A percentile compares a stretch with the other conserved stretches of the same genome.
Evolutionary conservation across 2,329 filamentous ascomycete genomes (phyloP).

Genomic region (Davidsoniella virescens): DNA sequence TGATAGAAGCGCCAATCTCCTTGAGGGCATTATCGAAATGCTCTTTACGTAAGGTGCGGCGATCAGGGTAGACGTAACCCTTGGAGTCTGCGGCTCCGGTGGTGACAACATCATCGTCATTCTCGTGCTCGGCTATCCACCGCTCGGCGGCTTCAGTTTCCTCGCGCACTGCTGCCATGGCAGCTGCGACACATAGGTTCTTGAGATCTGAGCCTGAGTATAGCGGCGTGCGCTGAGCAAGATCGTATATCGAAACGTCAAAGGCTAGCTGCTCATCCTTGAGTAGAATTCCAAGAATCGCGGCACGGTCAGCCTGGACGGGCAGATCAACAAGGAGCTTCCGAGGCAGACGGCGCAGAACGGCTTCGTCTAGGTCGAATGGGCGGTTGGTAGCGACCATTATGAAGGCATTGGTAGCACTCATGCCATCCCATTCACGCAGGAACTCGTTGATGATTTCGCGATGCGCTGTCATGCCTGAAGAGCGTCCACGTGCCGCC

Average conservation of each 20-base stretch:
- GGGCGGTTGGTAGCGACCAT: conserved; percentile 96
- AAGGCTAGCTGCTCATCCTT: conserved; percentile 47
- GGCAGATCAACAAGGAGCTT: conserved; percentile 61
- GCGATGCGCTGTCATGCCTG: conserved; percentile 54
- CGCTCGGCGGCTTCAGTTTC: conserved; percentile 34
- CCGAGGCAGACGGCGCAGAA: conserved; percentile 58
- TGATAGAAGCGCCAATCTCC: conserved; percentile 85
- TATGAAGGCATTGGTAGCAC: conserved; percentile 71
- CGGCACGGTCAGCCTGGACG: conserved; percentile 44
- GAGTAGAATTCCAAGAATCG: conserved; percentile 57
- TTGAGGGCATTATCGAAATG: conserved; percentile 79
- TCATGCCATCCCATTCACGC: conserved; percentile 89
- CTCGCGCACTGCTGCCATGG: conserved; percentile 63
- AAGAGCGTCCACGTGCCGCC: conserved; percentile 51
- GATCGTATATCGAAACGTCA: conserved; percentile 41
- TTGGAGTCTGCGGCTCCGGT: conserved; percentile 13
- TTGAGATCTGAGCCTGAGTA: conserved; percentile 77
- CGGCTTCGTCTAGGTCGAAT: conserved; percentile 83
- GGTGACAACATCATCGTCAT: conserved; percentile 19
- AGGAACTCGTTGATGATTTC: conserved; percentile 95
- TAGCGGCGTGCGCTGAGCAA: conserved; percentile 53
- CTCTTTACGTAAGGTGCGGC: conserved; percentile 33
- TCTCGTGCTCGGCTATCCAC: conserved; percentile 18
- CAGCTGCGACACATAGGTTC: conserved; percentile 65
- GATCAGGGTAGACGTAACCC: conserved; percentile 10